phyloP scores from a whole-genome alignment of 78 protist species.

The Pelomyxa schiedti region DNA sequence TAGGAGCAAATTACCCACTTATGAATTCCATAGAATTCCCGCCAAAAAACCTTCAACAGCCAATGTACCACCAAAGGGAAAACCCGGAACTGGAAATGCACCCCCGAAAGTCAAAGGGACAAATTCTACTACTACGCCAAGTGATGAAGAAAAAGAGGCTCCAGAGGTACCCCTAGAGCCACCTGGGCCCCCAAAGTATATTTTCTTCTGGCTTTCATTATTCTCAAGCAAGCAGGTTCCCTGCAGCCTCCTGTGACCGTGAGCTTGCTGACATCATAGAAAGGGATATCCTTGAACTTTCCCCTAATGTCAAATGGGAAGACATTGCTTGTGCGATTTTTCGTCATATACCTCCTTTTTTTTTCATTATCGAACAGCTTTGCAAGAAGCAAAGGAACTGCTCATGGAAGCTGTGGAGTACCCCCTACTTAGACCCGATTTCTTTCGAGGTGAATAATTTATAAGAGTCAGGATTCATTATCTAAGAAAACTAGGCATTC shows the following conservation, averaged over 20 bases:
- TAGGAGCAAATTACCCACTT: no score
- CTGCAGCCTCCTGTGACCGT: not conserved
- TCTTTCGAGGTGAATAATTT: constrained; percentile 48
- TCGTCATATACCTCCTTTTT: not conserved
- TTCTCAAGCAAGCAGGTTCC: no score
- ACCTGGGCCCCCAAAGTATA: no score
- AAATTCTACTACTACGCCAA: no score
- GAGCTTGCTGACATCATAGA: constrained; percentile 39
- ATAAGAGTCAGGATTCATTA: not conserved
- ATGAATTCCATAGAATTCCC: no score
- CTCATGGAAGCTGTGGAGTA: constrained; percentile 66
- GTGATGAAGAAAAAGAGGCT: no score
- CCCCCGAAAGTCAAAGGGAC: no score
- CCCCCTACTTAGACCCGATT: constrained; percentile 64
- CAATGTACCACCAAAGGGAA: no score
- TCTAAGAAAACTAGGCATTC: constrained; percentile 34
- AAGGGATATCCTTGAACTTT: constrained; percentile 30
- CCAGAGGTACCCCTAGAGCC: no score
- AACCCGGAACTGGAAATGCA: no score
- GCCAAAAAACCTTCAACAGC: no score
- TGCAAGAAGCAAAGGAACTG: constrained; percentile 59
- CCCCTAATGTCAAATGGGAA: constrained; percentile 47
- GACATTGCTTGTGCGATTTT: constrained; percentile 45
- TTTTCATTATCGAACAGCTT: not conserved
- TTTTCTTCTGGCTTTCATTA: no score